Conservation (phyloP, 352 stramenopile species). For the Phytophthora palmivora region DNA sequence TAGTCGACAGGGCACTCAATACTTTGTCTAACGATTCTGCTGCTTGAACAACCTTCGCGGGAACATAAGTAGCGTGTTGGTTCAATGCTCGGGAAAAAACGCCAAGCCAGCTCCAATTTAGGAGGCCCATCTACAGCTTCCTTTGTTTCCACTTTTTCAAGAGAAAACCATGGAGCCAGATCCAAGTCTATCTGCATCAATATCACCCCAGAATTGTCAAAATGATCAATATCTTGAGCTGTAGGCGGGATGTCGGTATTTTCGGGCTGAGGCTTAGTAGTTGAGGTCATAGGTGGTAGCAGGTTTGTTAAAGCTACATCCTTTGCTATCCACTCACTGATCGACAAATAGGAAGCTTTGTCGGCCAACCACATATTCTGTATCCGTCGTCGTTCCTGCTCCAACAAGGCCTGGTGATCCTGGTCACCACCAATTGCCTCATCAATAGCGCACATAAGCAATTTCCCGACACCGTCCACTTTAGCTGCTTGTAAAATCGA, state of each 20-base stretch:
- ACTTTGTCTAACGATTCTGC: slow-evolving; percentile 37
- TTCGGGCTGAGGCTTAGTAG: neutral
- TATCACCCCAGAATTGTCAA: slow-evolving; percentile 35
- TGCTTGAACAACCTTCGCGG: slow-evolving; percentile 39
- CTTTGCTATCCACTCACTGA: slow-evolving; percentile 23
- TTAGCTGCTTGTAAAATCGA: slow-evolving; percentile 5
- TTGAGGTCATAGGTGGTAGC: neutral
- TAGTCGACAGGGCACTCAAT: slow-evolving; percentile 7
- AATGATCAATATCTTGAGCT: neutral
- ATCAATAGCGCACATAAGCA: slow-evolving; percentile 48
- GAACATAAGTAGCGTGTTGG: slow-evolving; percentile 52
- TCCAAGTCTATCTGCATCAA: slow-evolving; percentile 77
- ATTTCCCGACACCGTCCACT: slow-evolving; percentile 29
- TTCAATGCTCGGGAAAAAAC: slow-evolving; percentile 53
- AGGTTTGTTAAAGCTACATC: slow-evolving; percentile 1
- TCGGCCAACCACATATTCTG: slow-evolving; percentile 40
- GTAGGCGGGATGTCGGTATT: neutral
- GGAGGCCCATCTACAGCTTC: neutral
- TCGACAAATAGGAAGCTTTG: slow-evolving; percentile 40
- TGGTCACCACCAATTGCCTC: slow-evolving; percentile 47
- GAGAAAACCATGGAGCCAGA: slow-evolving; percentile 72
- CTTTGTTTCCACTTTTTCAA: slow-evolving; percentile 32
- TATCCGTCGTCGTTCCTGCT: slow-evolving; percentile 38
- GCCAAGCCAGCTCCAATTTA: slow-evolving; percentile 36
- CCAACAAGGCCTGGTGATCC: slow-evolving; percentile 37